Evolutionary conservation across 495 filamentous ascomycete species (phyloP).

Genomic region (Pyrenula aspistea): DNA sequence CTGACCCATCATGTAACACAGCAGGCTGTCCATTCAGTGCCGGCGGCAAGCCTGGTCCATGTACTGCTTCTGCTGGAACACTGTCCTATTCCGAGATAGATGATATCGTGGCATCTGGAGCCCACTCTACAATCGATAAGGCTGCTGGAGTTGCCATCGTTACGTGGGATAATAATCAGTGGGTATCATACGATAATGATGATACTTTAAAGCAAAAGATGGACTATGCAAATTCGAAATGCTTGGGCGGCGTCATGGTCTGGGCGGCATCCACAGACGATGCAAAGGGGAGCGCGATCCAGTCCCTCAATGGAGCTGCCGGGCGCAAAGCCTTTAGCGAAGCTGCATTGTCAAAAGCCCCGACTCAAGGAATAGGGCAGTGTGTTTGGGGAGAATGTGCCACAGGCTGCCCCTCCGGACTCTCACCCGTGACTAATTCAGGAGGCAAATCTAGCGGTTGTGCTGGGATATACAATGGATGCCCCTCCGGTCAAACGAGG

Average conservation of each 20-base stretch:
- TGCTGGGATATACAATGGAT: neutral
- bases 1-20: constrained; percentile 5
- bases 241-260: constrained; percentile 14
- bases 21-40: constrained; percentile 15
- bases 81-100: constrained; percentile 28
- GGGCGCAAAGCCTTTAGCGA: neutral
- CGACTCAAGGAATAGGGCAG: neutral
- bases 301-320: neutral
- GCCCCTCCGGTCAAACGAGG: neutral
- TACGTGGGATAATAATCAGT: constrained; percentile 20
- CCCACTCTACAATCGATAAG: neutral
- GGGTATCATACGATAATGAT: constrained; percentile 33
- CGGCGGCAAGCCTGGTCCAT: constrained; percentile 16
- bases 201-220: constrained; percentile 29
- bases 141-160: neutral
- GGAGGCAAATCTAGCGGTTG: neutral
- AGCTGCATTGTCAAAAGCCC: neutral
- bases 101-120: constrained; percentile 9
- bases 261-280: neutral
- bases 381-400: neutral
- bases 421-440: neutral
- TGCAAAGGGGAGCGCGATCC: neutral
- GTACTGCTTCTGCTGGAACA: constrained; percentile 18
- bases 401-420: neutral
- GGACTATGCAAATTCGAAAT: constrained; percentile 19